Evolutionary conservation across 2,329 filamentous ascomycete genomes (phyloP).

Genomic region (Ambrosiella xylebori): DNA sequence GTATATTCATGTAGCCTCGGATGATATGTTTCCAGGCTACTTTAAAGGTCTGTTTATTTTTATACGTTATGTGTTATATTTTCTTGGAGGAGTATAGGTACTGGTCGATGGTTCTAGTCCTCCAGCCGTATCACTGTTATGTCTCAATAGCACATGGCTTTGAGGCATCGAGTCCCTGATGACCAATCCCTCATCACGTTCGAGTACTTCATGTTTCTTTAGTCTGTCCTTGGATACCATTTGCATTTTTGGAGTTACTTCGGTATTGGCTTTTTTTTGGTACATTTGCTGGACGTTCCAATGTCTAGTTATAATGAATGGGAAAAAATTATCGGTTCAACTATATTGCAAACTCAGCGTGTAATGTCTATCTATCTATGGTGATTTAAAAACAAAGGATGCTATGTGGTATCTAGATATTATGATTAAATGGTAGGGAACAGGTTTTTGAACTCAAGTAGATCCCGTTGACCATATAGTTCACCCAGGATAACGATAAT

Average conservation of each 20-base stretch:
- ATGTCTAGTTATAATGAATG: neutral
- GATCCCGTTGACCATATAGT: conserved; percentile 74
- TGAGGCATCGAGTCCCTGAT: neutral
- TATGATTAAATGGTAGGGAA: conserved; percentile 28
- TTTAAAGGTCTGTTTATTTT: conserved; percentile 1
- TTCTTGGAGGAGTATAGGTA: neutral
- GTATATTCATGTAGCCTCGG: neutral
- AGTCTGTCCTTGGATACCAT: neutral
- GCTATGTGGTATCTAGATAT: neutral
- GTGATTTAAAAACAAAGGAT: neutral
- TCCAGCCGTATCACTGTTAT: neutral
- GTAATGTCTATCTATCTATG: neutral
- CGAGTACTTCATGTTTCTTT: too few species aligned
- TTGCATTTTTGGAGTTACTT: neutral
- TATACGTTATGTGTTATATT: neutral
- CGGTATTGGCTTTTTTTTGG: neutral
- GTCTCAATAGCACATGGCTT: neutral
- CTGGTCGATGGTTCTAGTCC: neutral
- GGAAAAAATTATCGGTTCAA: too few species aligned
- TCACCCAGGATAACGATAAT: conserved; percentile 77
- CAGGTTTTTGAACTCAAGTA: conserved; percentile 57
- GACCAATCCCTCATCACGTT: too few species aligned
- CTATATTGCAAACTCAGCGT: neutral
- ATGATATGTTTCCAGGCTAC: neutral
- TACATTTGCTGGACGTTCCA: neutral